Conservation (phyloP, 176 grass and related monocot genomes). For the Aegilops bicornis region DNA sequence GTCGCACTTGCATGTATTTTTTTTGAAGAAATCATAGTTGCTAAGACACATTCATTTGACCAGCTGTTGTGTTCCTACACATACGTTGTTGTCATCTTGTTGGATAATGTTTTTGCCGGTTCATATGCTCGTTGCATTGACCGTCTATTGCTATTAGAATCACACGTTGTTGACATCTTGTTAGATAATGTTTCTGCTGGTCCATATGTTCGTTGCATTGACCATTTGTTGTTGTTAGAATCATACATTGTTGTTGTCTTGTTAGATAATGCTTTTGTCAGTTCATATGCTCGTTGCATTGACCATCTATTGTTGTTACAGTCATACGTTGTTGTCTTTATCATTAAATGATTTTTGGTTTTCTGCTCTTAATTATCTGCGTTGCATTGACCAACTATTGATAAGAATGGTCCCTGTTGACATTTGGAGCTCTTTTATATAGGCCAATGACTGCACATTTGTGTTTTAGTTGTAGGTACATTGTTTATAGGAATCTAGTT, state of each 20-base stretch:
- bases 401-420: too few species aligned
- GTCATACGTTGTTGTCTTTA: too few species aligned
- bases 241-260: not conserved
- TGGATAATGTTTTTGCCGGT: not conserved
- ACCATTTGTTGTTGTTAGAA: not conserved
- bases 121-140: not conserved
- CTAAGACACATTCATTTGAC: not conserved
- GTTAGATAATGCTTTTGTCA: not conserved
- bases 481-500: too few species aligned
- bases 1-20: not conserved
- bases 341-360: too few species aligned
- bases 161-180: not conserved
- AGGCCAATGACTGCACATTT: not conserved
- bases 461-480: too few species aligned
- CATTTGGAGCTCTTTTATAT: not conserved
- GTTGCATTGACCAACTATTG: not conserved
- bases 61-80: not conserved
- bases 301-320: too few species aligned
- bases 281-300: not conserved
- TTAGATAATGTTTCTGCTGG: not conserved
- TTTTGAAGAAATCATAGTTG: not conserved
- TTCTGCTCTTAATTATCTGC: too few species aligned
- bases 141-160: not conserved
- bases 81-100: not conserved
- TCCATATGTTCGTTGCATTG: not conserved